Base-by-base conservation (phyloP, 2,329 filamentous ascomycete species). In the Hymenoscyphus fructigenus region DNA sequence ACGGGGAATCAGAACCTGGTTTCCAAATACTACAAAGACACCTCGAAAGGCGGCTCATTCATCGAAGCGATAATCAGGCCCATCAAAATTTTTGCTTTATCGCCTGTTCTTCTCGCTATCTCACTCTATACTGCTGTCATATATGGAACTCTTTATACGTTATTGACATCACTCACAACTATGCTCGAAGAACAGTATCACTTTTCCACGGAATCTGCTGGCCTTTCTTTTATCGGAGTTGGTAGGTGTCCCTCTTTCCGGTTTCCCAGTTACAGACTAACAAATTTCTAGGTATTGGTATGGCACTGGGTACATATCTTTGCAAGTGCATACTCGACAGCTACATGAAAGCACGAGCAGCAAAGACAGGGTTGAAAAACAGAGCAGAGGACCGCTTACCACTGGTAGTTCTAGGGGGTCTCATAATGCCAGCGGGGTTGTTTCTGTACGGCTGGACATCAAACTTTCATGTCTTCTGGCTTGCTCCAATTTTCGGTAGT, bases 371-470 rank as follows among this genome's bases (percentile, higher is more conserved):
- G 1, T 10, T 5, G 5, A 20, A 47, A 47, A 47, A 47, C 20
- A 20, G 20, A 20, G 15, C 41, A 47, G 41, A 47, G 20, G 41
- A 47, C 20, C 41, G 41, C 20, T 20, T 47, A 20, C 41, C 41
- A 17, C 41, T 47, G 4, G 41, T 47, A 6, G 15, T 47, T 1
- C 41, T 47, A 17, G 41, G 41, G 15, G 41, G 41, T 47, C 41
- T 47, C 20, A 47, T 85, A 17, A 80, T 89, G 1, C 86, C 86
- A 0, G 73, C 81, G 0, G 82, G 83, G 0, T 76, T 88, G 38
- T 87, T 89, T 70, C 80, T 83, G 71, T 88, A 87, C 66, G 85
- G 84, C 2, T 88, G 84, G 84, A 84, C 83, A 0, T 80, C 82
- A 0, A 75, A 87, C 44, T 81, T 83, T 26, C 68, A 79, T 12